phyloP scores from a whole-genome alignment of 129 eudicot genomes.

The Chrysanthemum seticuspe region DNA sequence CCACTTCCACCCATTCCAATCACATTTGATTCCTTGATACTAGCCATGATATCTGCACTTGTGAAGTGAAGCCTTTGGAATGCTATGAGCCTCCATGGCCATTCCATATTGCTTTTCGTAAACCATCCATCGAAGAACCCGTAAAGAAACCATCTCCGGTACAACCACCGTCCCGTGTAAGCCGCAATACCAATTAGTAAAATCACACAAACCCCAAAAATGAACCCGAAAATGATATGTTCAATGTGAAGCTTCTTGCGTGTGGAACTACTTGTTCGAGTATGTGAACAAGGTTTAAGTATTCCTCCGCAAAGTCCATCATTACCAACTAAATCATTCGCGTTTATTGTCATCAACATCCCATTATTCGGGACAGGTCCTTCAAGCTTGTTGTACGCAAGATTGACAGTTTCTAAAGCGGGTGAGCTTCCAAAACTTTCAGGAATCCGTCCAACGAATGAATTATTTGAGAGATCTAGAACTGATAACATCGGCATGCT shows the following conservation, averaged over 20 bases:
- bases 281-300: constrained; percentile 48
- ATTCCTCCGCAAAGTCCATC: constrained; percentile 64
- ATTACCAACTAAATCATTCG: constrained; percentile 54
- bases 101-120: constrained; percentile 41
- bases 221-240: constrained; percentile 45
- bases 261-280: constrained; percentile 1
- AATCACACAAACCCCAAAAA: constrained; percentile 51
- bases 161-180: constrained; percentile 41
- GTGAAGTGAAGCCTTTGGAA: constrained; percentile 66
- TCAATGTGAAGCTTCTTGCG: constrained; percentile 31
- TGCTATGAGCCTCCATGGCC: constrained; percentile 75
- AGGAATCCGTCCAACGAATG: constrained; percentile 67
- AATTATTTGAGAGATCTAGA: constrained; percentile 78
- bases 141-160: constrained; percentile 52
- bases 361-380: constrained; percentile 80
- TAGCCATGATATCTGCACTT: constrained; percentile 49
- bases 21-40: constrained; percentile 61
- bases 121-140: constrained; percentile 53
- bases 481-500: constrained; percentile 64
- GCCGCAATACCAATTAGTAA: constrained; percentile 34
- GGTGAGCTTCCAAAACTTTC: constrained; percentile 63
- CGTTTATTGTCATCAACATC: constrained; percentile 47
- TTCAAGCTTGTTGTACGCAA: constrained; percentile 75
- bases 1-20: constrained; percentile 75
- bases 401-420: constrained; percentile 68